Conservation (phyloP, 495 filamentous ascomycete species). For the Neurospora tetrasperma region DNA sequence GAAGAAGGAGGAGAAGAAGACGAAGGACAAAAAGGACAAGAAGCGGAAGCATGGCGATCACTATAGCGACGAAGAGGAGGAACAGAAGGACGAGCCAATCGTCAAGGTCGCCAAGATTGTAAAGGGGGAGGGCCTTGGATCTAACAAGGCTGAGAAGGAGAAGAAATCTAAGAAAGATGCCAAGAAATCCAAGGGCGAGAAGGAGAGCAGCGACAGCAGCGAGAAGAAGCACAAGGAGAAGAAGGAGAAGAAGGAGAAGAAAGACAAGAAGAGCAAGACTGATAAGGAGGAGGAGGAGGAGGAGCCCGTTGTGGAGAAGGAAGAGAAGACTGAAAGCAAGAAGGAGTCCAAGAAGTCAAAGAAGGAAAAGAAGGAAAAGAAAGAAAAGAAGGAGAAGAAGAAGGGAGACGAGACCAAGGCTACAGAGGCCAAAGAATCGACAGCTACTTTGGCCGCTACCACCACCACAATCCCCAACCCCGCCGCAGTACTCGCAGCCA, state of each 20-base stretch:
- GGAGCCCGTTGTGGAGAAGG: background rate
- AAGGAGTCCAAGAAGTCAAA: slow-evolving; percentile 6
- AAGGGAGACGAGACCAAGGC: background rate
- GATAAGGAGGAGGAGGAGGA: slow-evolving; percentile 3
- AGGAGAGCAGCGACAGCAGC: background rate
- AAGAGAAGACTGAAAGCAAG: slow-evolving; percentile 2
- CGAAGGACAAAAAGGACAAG: slow-evolving; percentile 8
- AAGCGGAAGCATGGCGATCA: slow-evolving; percentile 3
- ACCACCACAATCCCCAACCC: background rate
- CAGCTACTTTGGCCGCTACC: background rate
- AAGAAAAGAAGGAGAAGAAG: slow-evolving; percentile 9
- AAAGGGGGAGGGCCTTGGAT: background rate
- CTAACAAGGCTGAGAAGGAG: slow-evolving; percentile 1
- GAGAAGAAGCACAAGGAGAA: slow-evolving; percentile 8
- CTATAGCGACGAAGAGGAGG: slow-evolving; percentile 1
- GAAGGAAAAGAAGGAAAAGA: background rate
- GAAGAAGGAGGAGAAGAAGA: background rate
- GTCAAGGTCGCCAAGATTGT: background rate
- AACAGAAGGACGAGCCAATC: background rate
- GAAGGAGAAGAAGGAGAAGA: background rate
- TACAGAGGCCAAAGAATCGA: background rate
- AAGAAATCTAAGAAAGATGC: slow-evolving; percentile 3
- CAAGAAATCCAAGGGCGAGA: background rate
- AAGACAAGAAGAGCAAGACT: background rate
- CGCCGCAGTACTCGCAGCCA: slow-evolving; percentile 18